These are phyloP conservation scores for Lachancea sp. DNA, from an alignment of 805 yeast species.

Conservation along the genomic window DNA sequence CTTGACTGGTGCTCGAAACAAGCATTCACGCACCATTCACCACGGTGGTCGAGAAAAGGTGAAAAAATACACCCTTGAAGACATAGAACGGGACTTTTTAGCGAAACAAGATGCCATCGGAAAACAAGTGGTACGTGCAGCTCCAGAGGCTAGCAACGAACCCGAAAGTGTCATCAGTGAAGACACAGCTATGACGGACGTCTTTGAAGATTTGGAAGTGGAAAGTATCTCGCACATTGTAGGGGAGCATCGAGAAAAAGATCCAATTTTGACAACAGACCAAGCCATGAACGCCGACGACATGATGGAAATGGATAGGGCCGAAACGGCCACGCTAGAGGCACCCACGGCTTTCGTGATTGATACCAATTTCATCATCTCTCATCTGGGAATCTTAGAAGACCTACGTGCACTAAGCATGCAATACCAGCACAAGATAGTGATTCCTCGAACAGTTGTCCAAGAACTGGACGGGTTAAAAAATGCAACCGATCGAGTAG, in stretches of 20 bases:
- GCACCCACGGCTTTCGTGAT: slow-evolving; percentile 45
- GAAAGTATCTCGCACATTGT: slow-evolving; percentile 40
- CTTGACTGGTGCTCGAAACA: neutral
- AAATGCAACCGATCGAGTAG: slow-evolving; percentile 26
- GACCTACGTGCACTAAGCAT: slow-evolving; percentile 39
- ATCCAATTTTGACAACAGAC: neutral
- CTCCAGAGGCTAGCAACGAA: neutral
- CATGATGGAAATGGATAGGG: slow-evolving; percentile 4
- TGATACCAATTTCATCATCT: slow-evolving; percentile 78
- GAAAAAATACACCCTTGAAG: slow-evolving; percentile 16
- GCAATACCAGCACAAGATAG: slow-evolving; percentile 42
- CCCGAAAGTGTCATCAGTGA: slow-evolving; percentile 43
- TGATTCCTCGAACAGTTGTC: slow-evolving; percentile 67
- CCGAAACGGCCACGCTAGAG: neutral
- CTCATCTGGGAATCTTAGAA: slow-evolving; percentile 57
- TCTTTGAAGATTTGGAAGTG: slow-evolving; percentile 31
- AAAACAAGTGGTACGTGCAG: slow-evolving; percentile 6
- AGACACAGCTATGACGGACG: slow-evolving; percentile 37
- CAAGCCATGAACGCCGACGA: slow-evolving; percentile 1
- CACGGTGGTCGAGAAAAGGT: neutral
- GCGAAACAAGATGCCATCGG: slow-evolving; percentile 4
- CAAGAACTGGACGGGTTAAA: slow-evolving; percentile 83
- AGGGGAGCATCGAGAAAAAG: slow-evolving; percentile 18
- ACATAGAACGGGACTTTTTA: slow-evolving; percentile 11
- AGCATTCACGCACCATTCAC: neutral